These are phyloP conservation scores for Globisporangium sylvaticum DNA, from an alignment of 352 stramenopile genomes.

Conservation along the genomic window DNA sequence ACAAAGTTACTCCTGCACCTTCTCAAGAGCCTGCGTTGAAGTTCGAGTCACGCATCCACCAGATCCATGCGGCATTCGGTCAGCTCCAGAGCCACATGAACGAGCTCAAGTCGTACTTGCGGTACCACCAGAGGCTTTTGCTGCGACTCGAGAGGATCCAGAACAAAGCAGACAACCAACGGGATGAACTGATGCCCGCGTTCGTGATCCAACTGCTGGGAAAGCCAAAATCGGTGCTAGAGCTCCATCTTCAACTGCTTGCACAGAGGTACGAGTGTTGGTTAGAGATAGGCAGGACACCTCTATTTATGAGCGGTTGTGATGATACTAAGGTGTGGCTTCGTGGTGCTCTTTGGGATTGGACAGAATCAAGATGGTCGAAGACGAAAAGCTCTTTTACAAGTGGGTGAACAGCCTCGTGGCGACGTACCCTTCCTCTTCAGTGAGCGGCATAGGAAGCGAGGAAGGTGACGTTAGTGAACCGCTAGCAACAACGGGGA, in stretches of 20 bases:
- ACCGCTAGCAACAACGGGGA: neutral
- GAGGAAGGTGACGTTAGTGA: neutral
- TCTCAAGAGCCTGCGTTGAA: neutral
- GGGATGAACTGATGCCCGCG: slow-evolving; percentile 30
- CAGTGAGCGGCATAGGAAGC: neutral
- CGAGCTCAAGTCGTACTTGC: slow-evolving; percentile 28
- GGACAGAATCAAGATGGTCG: slow-evolving; percentile 48
- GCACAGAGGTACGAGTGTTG: slow-evolving; percentile 27
- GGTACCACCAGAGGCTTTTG: slow-evolving; percentile 44
- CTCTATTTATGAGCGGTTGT: neutral
- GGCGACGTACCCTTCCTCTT: slow-evolving; percentile 6
- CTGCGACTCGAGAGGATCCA: slow-evolving; percentile 29
- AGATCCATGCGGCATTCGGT: slow-evolving; percentile 40
- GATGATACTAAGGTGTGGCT: neutral
- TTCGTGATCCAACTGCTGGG: slow-evolving; percentile 40
- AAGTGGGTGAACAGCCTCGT: slow-evolving; percentile 69
- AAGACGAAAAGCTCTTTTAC: slow-evolving; percentile 63
- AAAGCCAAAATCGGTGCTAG: slow-evolving; percentile 21
- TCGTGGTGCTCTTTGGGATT: neutral
- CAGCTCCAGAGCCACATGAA: slow-evolving; percentile 36
- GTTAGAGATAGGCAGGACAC: neutral
- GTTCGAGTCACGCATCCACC: slow-evolving; percentile 30
- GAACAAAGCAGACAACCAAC: slow-evolving; percentile 19
- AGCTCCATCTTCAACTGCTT: slow-evolving; percentile 40
- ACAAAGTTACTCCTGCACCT: neutral